These are phyloP conservation scores for Tephrocybe sp. DNA, from an alignment of 768 basidiomycete genomes.

Conservation along the genomic window DNA sequence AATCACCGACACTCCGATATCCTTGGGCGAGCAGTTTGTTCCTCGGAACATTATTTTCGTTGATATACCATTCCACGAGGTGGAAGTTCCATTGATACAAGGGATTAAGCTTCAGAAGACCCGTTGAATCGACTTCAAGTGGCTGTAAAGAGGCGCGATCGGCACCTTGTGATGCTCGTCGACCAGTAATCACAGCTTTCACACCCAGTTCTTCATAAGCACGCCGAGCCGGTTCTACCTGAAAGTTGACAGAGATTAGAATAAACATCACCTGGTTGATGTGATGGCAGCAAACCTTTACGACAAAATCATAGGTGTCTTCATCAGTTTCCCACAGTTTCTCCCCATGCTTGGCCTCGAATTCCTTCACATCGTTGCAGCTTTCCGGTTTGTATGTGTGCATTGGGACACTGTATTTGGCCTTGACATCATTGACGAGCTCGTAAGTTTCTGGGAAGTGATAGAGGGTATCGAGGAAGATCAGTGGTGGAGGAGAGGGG, in stretches of 20 bases:
- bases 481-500: constrained; percentile 67
- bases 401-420: constrained; percentile 68
- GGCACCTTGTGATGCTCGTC: constrained; percentile 91
- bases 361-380: constrained; percentile 65
- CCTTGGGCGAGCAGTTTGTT: constrained; percentile 89
- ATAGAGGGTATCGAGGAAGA: constrained; percentile 96
- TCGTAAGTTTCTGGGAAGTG: constrained; percentile 94
- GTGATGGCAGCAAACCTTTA: constrained; percentile 60
- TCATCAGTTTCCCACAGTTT: constrained; percentile 89
- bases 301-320: constrained; percentile 82
- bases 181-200: constrained; percentile 89
- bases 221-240: constrained; percentile 92
- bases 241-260: constrained; percentile 1
- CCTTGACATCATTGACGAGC: constrained; percentile 79
- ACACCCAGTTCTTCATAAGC: constrained; percentile 82
- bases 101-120: constrained; percentile 92
- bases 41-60: constrained; percentile 76
- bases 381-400: constrained; percentile 78
- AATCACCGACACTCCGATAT: constrained; percentile 95
- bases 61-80: constrained; percentile 82
- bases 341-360: constrained; percentile 77
- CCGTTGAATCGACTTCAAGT: constrained; percentile 87
- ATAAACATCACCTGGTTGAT: not conserved
- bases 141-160: constrained; percentile 80
- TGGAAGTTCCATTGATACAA: constrained; percentile 85